These are phyloP conservation scores for Rubia tinctorum DNA, from an alignment of 305 asterid genomes.

Conservation along the genomic window DNA sequence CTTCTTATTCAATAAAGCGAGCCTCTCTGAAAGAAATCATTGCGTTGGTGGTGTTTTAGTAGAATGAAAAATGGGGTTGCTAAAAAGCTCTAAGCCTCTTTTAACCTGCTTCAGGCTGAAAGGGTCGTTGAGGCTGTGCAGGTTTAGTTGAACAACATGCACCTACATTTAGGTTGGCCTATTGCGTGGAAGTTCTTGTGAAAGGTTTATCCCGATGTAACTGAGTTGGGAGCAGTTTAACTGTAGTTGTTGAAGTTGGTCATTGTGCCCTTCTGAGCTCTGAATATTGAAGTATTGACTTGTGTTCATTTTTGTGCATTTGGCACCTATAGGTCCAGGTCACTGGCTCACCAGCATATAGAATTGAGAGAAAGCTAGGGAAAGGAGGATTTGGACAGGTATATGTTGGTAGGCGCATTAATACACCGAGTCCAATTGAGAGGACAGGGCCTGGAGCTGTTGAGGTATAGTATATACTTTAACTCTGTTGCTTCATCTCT, in stretches of 20 bases:
- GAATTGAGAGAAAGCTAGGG: conserved; percentile 59
- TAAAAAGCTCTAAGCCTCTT: neutral
- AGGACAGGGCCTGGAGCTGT: conserved; percentile 65
- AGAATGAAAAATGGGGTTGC: neutral
- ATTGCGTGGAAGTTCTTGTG: neutral
- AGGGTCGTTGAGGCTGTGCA: neutral
- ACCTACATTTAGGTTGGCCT: neutral
- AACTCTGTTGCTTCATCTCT: neutral
- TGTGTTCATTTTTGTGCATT: neutral
- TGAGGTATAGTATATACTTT: conserved; percentile 39
- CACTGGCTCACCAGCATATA: conserved; percentile 62
- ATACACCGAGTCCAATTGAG: conserved; percentile 47
- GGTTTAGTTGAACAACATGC: neutral
- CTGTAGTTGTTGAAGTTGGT: neutral
- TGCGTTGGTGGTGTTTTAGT: too few species aligned
- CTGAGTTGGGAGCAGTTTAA: neutral
- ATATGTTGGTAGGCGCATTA: conserved; percentile 63
- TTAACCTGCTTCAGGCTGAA: neutral
- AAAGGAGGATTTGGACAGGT: conserved; percentile 93
- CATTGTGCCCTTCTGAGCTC: neutral
- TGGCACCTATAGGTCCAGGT: conserved; percentile 54
- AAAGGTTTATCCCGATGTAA: neutral
- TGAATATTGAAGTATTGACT: neutral
- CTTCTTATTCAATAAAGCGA: neutral
- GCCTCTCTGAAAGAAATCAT: neutral